Evolutionary conservation across 441 rosid species (phyloP), one percentile per base, ranked within the genome.

Genomic region (Biscutella auriculata): DNA sequence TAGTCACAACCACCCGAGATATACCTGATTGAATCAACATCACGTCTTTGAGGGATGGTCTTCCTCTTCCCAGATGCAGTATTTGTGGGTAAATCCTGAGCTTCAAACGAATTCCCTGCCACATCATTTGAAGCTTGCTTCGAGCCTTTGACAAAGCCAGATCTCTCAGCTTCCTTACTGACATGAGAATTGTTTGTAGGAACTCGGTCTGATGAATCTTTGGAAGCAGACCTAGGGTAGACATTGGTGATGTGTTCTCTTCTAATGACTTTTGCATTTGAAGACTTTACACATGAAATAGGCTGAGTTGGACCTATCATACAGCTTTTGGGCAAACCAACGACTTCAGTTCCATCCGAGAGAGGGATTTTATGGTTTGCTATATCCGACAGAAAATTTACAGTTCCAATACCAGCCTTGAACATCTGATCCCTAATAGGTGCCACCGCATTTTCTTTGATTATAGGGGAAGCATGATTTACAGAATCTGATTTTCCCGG

Each of bases 381-480:
- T 51, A 81, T 23, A 62, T 85, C 87, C 4, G 90, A 81, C 9
- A 85, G 60, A 14, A 76, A 75, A 57, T 70, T 71, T 19, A 81
- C 78, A 11, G 82, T 74, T 58, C 78, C 80, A 58, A 77, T 76
- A 59, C 90, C 84, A 37, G 76, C 87, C 72, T 72, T 79, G 63
- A 76, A 42, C 49, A 77, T 67, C 62, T 84, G 83, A 53, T 82
- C 87, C 8, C 78, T 65, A 58, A 75, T 65, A 43, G 79, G 80
- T 61, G 79, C 72, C 44, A 13, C 63, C 67, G 8, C 68, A 53
- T 77, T 76, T 37, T 72, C 74, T 50, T 76, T 70, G 34, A 53
- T 54, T 56, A 66, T 19, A 12, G 61, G 66, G 25, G 71, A 58
- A 28, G 75, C 85, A 76, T 75, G 72, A 44, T 55, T 82, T 33